Conservation (phyloP, 2,329 filamentous ascomycete species). For the Fusarium sambucinum region DNA sequence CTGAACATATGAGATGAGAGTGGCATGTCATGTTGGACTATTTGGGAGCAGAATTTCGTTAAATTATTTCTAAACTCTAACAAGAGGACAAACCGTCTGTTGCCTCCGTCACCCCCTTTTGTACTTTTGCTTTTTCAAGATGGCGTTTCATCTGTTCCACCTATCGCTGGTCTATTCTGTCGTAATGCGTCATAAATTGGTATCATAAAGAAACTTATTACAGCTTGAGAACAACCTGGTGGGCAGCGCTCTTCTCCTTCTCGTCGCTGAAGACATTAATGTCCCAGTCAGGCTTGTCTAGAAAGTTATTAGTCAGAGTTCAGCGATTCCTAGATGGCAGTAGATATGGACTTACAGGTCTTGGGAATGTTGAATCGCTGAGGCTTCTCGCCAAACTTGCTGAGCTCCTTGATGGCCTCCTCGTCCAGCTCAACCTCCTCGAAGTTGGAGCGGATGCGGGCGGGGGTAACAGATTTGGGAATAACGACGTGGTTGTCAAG, state of each 20-base stretch:
- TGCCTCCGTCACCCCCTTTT: neutral
- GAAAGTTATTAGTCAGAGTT: slow-evolving; percentile 15
- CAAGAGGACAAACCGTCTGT: neutral
- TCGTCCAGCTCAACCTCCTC: slow-evolving; percentile 72
- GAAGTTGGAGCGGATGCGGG: slow-evolving; percentile 77
- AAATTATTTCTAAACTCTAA: neutral
- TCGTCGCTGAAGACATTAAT: slow-evolving; percentile 68
- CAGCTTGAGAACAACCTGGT: slow-evolving; percentile 59
- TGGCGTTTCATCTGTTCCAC: neutral
- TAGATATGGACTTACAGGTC: slow-evolving; percentile 52
- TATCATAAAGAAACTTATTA: slow-evolving; percentile 38
- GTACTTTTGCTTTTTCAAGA: slow-evolving; percentile 1
- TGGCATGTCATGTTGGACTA: no score
- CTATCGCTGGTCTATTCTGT: slow-evolving; percentile 17
- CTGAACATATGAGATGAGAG: neutral
- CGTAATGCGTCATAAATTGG: slow-evolving; percentile 32
- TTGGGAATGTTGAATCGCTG: slow-evolving; percentile 60
- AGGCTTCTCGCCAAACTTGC: slow-evolving; percentile 68
- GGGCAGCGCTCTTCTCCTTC: slow-evolving; percentile 62
- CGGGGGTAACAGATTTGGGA: slow-evolving; percentile 78
- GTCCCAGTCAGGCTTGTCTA: slow-evolving; percentile 66
- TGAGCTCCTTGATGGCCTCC: slow-evolving; percentile 70
- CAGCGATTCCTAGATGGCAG: neutral
- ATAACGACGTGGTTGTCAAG: slow-evolving; percentile 76
- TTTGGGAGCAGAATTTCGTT: neutral